phyloP scores from a whole-genome alignment of 2,329 filamentous ascomycete species.

The Sporothrix dimorphospora region DNA sequence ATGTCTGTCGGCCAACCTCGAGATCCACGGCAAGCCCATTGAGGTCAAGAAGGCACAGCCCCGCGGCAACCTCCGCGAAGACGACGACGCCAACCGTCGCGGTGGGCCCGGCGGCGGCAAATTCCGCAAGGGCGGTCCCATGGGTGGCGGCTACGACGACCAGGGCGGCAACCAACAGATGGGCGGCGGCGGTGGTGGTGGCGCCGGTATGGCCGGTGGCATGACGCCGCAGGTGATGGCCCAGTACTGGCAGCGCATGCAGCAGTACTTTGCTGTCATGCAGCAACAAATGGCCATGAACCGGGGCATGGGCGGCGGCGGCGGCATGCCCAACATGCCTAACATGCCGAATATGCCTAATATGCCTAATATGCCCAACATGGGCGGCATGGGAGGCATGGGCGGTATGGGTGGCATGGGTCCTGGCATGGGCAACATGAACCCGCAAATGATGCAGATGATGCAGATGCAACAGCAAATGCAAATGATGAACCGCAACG shows the following conservation, averaged over 20 bases:
- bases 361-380: slow-evolving; percentile 58
- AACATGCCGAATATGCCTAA: slow-evolving; percentile 29
- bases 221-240: slow-evolving; percentile 98
- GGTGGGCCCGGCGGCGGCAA: slow-evolving; percentile 50
- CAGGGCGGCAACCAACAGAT: slow-evolving; percentile 44
- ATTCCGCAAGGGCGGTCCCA: slow-evolving; percentile 57
- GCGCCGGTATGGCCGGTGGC: slow-evolving; percentile 51
- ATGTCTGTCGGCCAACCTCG: slow-evolving; percentile 79
- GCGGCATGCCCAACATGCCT: slow-evolving; percentile 59
- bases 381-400: slow-evolving; percentile 59
- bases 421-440: slow-evolving; percentile 60
- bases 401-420: slow-evolving; percentile 33
- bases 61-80: slow-evolving; percentile 88
- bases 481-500: slow-evolving; percentile 50
- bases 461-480: slow-evolving; percentile 70
- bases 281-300: slow-evolving; percentile 91
- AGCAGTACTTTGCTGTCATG: slow-evolving; percentile 95
- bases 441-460: slow-evolving; percentile 77
- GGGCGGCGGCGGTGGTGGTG: slow-evolving; percentile 41
- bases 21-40: slow-evolving; percentile 94
- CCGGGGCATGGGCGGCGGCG: slow-evolving; percentile 59
- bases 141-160: slow-evolving; percentile 42
- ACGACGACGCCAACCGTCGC: slow-evolving; percentile 71
- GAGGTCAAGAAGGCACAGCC: slow-evolving; percentile 99
- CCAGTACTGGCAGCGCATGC: slow-evolving; percentile 98